These are phyloP conservation scores for Aspergillus sergii DNA, from an alignment of 2,329 filamentous ascomycete species.

Conservation along the genomic window DNA sequence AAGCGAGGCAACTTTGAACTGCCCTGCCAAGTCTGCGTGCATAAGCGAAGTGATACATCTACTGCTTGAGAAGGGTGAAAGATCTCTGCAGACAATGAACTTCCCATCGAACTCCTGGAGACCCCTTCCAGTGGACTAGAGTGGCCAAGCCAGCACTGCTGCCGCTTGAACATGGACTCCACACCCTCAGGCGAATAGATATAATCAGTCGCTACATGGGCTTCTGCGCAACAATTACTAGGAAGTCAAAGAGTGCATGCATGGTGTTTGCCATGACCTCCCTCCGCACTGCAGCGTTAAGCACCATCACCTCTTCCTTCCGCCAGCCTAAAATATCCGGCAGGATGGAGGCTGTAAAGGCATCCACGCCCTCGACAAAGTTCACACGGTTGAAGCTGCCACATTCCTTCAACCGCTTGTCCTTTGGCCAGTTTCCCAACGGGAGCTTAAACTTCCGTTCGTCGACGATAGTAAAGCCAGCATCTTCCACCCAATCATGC, in stretches of 20 bases:
- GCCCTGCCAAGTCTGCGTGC: not conserved
- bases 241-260: constrained; percentile 20
- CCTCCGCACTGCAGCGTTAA: constrained; percentile 18
- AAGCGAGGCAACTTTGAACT: not conserved
- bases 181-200: not conserved
- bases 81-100: not conserved
- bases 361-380: constrained; percentile 21
- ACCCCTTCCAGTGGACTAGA: not conserved
- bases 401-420: constrained; percentile 19
- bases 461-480: constrained; percentile 14
- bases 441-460: constrained; percentile 14
- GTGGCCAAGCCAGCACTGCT: not conserved
- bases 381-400: constrained; percentile 18
- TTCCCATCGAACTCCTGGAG: not conserved
- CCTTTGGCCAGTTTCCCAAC: constrained; percentile 18
- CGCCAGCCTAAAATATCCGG: constrained; percentile 18
- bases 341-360: constrained; percentile 19
- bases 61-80: not conserved
- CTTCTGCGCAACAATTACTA: constrained; percentile 18
- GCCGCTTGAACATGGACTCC: not conserved
- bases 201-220: not conserved
- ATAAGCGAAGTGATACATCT: not conserved
- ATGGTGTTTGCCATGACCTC: constrained; percentile 15
- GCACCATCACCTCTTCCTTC: constrained; percentile 11
- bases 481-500: constrained; percentile 14